These are phyloP conservation scores for Penicillium lagena DNA, from an alignment of 495 filamentous ascomycete species.

Conservation along the genomic window DNA sequence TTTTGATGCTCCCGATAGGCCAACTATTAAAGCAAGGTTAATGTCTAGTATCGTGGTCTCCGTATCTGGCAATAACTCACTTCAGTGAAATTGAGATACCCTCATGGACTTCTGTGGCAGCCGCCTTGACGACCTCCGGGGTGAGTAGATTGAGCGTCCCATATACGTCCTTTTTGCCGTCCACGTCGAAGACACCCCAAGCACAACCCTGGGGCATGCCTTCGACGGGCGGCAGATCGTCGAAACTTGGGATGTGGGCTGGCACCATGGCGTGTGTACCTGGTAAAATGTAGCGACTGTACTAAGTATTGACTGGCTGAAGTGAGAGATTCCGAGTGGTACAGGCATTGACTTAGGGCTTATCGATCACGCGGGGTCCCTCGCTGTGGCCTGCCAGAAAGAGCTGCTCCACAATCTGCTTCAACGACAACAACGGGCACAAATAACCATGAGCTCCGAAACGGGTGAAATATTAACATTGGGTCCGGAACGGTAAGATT, in stretches of 20 bases:
- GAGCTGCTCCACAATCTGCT: background rate
- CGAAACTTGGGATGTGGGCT: constrained; percentile 39
- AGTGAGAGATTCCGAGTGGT: background rate
- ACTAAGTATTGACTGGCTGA: background rate
- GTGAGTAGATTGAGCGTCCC: constrained; percentile 57
- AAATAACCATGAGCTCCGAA: too few relatives aligned
- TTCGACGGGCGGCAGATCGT: constrained; percentile 51
- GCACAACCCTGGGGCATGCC: constrained; percentile 58
- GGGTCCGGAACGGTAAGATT: background rate
- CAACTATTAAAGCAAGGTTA: constrained; percentile 12
- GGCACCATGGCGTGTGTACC: background rate
- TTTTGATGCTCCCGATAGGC: constrained; percentile 39
- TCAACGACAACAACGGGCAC: too few relatives aligned
- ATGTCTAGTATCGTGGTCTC: background rate
- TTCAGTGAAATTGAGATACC: constrained; percentile 57
- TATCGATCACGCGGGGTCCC: constrained; percentile 1
- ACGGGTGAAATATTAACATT: too few relatives aligned
- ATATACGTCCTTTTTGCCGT: constrained; percentile 51
- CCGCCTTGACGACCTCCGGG: constrained; percentile 44
- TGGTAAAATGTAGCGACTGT: background rate
- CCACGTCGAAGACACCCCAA: constrained; percentile 60
- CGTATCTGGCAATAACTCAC: constrained; percentile 18
- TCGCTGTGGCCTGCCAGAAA: constrained; percentile 5
- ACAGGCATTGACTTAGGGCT: background rate
- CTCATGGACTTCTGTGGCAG: constrained; percentile 43